phyloP scores from a whole-genome alignment of 2,329 filamentous ascomycete species.

The Rhinocladiella mackenziei region DNA sequence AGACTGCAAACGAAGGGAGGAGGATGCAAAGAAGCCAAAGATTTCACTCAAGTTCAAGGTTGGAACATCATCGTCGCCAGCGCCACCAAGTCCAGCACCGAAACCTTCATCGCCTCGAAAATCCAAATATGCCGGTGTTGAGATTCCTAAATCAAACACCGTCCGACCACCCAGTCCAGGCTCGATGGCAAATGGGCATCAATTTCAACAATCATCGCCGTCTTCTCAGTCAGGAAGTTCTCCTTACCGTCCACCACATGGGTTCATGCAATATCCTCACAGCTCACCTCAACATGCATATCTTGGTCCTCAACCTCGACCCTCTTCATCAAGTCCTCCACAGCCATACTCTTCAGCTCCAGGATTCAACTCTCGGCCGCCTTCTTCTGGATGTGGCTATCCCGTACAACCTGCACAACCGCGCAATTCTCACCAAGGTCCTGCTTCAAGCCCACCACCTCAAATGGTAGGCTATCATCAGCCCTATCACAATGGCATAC shows the following conservation, averaged over 20 bases:
- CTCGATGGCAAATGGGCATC: slow-evolving; percentile 26
- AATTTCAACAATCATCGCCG: slow-evolving; percentile 25
- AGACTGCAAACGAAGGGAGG: slow-evolving; percentile 67
- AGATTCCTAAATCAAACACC: slow-evolving; percentile 9
- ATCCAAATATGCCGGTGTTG: slow-evolving; percentile 15
- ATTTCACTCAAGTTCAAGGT: slow-evolving; percentile 58
- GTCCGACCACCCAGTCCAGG: slow-evolving; percentile 6
- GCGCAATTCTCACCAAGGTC: neutral
- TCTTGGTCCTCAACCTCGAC: neutral
- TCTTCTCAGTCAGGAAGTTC: slow-evolving; percentile 10
- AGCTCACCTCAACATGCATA: slow-evolving; percentile 36
- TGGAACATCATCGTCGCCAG: slow-evolving; percentile 34
- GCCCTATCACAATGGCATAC: slow-evolving; percentile 22
- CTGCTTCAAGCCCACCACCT: slow-evolving; percentile 20
- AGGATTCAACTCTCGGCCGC: too few relatives aligned
- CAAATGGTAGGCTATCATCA: slow-evolving; percentile 26
- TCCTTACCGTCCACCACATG: slow-evolving; percentile 3
- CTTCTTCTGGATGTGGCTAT: too few relatives aligned
- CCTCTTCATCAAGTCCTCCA: too few relatives aligned
- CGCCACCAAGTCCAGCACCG: slow-evolving; percentile 20
- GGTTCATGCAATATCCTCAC: too few relatives aligned
- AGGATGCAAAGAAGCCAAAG: slow-evolving; percentile 59
- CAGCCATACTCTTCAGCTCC: too few relatives aligned
- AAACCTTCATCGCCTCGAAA: slow-evolving; percentile 1
- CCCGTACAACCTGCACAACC: too few relatives aligned